Conservation (phyloP, 495 filamentous ascomycete species). For the Penicillium cataractarum region DNA sequence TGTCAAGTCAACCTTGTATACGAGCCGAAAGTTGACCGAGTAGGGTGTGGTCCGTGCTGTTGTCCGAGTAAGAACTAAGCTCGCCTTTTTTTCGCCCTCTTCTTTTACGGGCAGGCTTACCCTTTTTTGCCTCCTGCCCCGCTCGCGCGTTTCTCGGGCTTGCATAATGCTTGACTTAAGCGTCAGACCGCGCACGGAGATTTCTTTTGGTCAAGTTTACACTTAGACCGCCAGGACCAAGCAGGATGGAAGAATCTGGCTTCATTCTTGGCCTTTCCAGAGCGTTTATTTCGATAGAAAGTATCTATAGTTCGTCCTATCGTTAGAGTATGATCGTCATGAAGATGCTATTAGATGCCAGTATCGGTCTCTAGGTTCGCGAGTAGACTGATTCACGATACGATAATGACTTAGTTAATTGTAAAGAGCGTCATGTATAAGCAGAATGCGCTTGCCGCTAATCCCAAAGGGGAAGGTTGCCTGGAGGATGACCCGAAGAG, state of each 20-base stretch:
- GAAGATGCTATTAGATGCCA: not conserved
- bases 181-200: not conserved
- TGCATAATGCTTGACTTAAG: not conserved
- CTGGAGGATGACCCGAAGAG: not conserved
- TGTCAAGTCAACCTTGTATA: not conserved
- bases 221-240: not conserved
- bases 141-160: slow-evolving; percentile 3
- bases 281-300: not conserved
- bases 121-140: not conserved
- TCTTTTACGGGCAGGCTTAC: not conserved
- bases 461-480: not conserved
- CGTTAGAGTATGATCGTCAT: not conserved
- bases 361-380: no score
- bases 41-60: not conserved
- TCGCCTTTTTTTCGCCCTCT: slow-evolving; percentile 16
- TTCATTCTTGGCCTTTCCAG: not conserved
- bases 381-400: no score
- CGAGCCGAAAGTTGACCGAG: slow-evolving; percentile 10
- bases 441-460: not conserved
- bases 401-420: no score
- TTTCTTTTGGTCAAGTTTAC: not conserved
- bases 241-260: not conserved
- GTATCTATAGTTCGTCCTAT: no score
- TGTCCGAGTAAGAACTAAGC: not conserved
- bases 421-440: not conserved